Percentiles rank a stretch among this genome's conserved stretches.
Conservation (phyloP, 2,329 filamentous ascomycete genomes). For the Aureobasidium sp. region DNA sequence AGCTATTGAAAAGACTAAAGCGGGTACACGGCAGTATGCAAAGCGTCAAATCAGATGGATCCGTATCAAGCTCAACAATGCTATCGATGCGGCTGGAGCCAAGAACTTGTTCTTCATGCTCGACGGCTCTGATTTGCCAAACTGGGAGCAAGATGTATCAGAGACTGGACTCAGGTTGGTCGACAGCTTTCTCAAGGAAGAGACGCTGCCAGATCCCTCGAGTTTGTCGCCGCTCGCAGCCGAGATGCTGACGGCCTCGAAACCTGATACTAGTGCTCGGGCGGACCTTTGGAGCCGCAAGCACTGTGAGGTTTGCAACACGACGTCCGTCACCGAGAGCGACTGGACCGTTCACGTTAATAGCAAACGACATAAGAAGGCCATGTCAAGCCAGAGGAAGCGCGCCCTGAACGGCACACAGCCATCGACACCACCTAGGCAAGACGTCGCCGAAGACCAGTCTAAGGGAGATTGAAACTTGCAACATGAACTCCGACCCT, state of each 20-base stretch:
- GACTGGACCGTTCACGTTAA: constrained; percentile 53
- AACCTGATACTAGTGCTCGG: constrained; percentile 37
- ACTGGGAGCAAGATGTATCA: constrained; percentile 59
- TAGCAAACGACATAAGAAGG: constrained; percentile 46
- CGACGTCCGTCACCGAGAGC: constrained; percentile 47
- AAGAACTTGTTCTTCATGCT: constrained; percentile 64
- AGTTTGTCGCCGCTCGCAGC: constrained; percentile 51
- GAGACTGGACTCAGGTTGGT: constrained; percentile 58
- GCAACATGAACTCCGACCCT: background rate
- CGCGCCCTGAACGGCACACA: background rate
- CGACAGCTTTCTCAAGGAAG: constrained; percentile 53
- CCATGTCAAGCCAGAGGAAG: constrained; percentile 22
- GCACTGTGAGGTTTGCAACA: constrained; percentile 65
- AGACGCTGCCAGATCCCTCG: constrained; percentile 47
- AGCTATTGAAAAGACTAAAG: constrained; percentile 69
- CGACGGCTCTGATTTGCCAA: constrained; percentile 63
- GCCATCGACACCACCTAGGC: background rate
- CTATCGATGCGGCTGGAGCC: constrained; percentile 50
- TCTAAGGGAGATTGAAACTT: background rate
- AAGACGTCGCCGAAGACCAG: background rate
- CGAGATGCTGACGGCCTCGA: constrained; percentile 52
- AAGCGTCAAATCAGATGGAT: constrained; percentile 84
- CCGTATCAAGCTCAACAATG: constrained; percentile 68
- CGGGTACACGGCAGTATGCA: constrained; percentile 81
- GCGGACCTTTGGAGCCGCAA: constrained; percentile 44